These are phyloP conservation scores for Cardamine chenopodiifolia DNA, from an alignment of 345 rosid species.

Conservation along the genomic window DNA sequence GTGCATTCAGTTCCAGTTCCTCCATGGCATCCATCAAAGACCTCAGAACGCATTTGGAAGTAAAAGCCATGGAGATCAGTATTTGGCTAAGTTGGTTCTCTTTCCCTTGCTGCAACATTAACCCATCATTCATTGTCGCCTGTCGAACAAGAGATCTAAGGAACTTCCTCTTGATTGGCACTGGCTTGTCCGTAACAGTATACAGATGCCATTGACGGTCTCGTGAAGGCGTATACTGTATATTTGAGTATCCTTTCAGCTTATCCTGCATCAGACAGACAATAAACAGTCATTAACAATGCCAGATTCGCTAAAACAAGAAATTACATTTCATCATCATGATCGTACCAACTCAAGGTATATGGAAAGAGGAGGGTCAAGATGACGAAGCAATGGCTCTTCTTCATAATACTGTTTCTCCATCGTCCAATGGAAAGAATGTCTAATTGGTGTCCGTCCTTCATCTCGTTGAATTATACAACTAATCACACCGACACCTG, in stretches of 20 bases:
- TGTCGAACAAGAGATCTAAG: constrained; percentile 96
- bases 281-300: not conserved
- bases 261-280: constrained; percentile 68
- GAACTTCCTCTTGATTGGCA: constrained; percentile 86
- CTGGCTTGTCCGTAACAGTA: constrained; percentile 79
- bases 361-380: constrained; percentile 97
- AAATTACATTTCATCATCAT: constrained; percentile 10
- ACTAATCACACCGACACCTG: constrained; percentile 93
- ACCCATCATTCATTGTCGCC: constrained; percentile 66
- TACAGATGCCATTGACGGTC: constrained; percentile 98
- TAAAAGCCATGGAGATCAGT: constrained; percentile 61
- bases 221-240: constrained; percentile 75
- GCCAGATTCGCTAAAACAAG: constrained; percentile 1
- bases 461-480: constrained; percentile 99
- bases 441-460: constrained; percentile 98
- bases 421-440: constrained; percentile 90
- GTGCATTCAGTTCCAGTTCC: constrained; percentile 92
- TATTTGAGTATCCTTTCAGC: constrained; percentile 80
- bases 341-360: constrained; percentile 88
- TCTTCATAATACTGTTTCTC: constrained; percentile 83
- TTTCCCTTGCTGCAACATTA: constrained; percentile 62
- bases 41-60: constrained; percentile 82
- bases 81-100: constrained; percentile 50
- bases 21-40: constrained; percentile 94
- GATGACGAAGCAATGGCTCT: constrained; percentile 92